Conservation (phyloP, 2,329 filamentous ascomycete species). For the Colletotrichum truncatum region DNA sequence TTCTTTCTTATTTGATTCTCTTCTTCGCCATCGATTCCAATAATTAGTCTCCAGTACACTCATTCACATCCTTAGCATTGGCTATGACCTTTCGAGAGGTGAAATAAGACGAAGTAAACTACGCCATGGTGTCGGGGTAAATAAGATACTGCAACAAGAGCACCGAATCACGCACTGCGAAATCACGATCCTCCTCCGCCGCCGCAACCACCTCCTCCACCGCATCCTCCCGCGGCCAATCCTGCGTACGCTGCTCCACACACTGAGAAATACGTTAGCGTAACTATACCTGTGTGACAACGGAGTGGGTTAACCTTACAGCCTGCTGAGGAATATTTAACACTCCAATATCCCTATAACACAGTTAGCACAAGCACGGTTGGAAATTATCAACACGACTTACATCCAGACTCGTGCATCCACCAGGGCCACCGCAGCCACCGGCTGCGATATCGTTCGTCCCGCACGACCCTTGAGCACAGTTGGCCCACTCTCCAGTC, state of each 20-base stretch:
- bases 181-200: constrained; percentile 5
- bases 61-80: no score
- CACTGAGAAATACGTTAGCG: background rate
- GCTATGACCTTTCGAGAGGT: no score
- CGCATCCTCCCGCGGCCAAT: no score
- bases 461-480: constrained; percentile 10
- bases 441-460: constrained; percentile 50
- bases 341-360: constrained; percentile 8
- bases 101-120: no score
- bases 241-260: background rate
- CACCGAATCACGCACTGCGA: no score
- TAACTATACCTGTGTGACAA: background rate
- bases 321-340: background rate
- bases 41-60: no score
- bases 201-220: background rate
- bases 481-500: constrained; percentile 45
- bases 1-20: no score
- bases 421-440: constrained; percentile 52
- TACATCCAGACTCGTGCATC: constrained; percentile 30
- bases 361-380: background rate
- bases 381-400: background rate
- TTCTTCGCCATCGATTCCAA: no score
- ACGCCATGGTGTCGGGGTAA: no score
- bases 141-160: no score
- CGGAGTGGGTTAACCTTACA: background rate